Base-by-base conservation (phyloP, 495 filamentous ascomycete species). In the Xylaria acuta region DNA sequence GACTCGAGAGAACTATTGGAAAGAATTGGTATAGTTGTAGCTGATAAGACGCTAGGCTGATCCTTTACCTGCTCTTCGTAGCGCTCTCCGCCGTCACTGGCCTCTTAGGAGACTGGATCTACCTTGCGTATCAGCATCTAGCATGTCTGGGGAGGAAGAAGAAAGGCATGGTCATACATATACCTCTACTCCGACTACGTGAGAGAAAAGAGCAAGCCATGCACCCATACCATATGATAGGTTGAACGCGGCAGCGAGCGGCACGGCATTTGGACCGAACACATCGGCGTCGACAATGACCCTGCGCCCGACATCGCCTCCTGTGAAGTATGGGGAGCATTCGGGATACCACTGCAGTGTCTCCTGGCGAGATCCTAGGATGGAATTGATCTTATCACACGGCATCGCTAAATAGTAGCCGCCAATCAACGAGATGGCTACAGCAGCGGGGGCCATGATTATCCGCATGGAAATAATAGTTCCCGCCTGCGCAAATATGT, bases 331-430 rank as follows among this genome's bases (percentile, higher is more conserved):
- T 36, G 51, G 38, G 20, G 16, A 60, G 11, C 67, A 69, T 18
- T 62, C 67, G 7, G 67, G 67, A 36, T 69, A 69, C 43, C 16
- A 25, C 14, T 47, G 34, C 38, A 69, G 12, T 6, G 56, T 62
- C 41, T 62, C 30, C 27, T 25, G 32, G n/a, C 53, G 67, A 43
- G 38, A 20, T 32, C 27, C 22, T 11, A 69, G 36, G 14, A 47
- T 25, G 67, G 14, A 69, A 47, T 60, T 27, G 67, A 69, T 62
- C 54, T 69, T 69, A 27, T 62, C 67, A 25, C 67, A 69, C 1
- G 67, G 67, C 67, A 60, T 47, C 3, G 67, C 67, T 27, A 62
- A 7, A 41, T 60, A 62, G n/a, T 60, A 69, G 12, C 67, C 56
- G 30, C 53, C 54, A 2, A 47, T 62, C 20, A 7, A n/a, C 16